These are phyloP conservation scores for Xylaria hypoxylon DNA, from an alignment of 2,329 filamentous ascomycete genomes.

Conservation along the genomic window DNA sequence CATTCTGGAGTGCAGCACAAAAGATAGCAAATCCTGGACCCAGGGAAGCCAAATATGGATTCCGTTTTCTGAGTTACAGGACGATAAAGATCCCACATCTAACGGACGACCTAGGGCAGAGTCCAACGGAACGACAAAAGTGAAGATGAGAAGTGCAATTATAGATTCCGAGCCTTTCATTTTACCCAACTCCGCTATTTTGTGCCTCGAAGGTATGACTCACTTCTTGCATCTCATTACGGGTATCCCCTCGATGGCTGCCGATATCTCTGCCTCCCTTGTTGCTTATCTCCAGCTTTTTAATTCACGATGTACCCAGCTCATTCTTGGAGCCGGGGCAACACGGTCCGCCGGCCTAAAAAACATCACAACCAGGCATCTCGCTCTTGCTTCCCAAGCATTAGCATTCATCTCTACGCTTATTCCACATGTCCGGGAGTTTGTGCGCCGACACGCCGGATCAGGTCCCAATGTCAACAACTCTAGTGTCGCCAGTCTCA, in stretches of 20 bases:
- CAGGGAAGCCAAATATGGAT: conserved; percentile 70
- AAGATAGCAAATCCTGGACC: conserved; percentile 75
- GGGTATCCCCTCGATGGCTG: conserved; percentile 88
- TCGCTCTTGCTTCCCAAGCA: conserved; percentile 90
- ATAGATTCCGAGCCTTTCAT: conserved; percentile 89
- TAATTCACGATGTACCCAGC: conserved; percentile 94
- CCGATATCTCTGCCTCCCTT: conserved; percentile 82
- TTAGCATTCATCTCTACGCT: conserved; percentile 88
- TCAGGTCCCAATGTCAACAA: conserved; percentile 56
- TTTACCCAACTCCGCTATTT: conserved; percentile 83
- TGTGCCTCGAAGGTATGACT: conserved; percentile 84
- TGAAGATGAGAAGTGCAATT: conserved; percentile 76
- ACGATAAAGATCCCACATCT: conserved; percentile 48
- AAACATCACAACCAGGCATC: conserved; percentile 95
- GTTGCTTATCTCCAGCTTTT: conserved; percentile 91
- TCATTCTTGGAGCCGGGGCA: conserved; percentile 94
- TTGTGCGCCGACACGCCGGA: conserved; percentile 80
- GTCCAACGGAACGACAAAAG: conserved; percentile 65
- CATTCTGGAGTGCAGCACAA: conserved; percentile 77
- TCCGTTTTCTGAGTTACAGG: conserved; percentile 55
- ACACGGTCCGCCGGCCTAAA: conserved; percentile 89
- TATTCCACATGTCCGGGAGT: conserved; percentile 91
- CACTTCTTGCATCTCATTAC: conserved; percentile 85
- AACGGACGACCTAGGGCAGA: conserved; percentile 54
- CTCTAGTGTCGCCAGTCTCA: conserved; percentile 67